Percentiles rank a stretch among this genome's conserved stretches.
These are phyloP conservation scores for Vaccinium myrtillus DNA, from an alignment of 148 eudicot genomes.

Conservation along the genomic window DNA sequence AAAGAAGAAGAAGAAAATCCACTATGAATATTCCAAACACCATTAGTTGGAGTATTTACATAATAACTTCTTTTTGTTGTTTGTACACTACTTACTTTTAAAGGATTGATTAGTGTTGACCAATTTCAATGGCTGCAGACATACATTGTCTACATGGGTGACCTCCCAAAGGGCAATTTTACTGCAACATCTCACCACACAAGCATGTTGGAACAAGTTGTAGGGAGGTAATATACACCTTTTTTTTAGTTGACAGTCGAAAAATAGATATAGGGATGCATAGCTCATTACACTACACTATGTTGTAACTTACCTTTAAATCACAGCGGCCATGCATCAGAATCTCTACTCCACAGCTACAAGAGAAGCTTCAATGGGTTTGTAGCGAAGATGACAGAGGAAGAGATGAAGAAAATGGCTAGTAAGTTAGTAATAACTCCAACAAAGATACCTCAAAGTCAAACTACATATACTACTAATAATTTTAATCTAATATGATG, in stretches of 20 bases:
- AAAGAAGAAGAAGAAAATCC: no score
- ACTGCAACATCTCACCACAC: slow-evolving; percentile 23
- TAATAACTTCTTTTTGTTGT: neutral
- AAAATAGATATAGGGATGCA: neutral
- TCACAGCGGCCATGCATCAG: slow-evolving; percentile 20
- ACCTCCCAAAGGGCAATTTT: slow-evolving; percentile 19
- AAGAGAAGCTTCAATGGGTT: slow-evolving; percentile 32
- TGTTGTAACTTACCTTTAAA: neutral
- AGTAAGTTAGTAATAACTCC: neutral
- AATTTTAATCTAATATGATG: neutral
- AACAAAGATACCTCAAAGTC: neutral
- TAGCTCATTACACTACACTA: neutral
- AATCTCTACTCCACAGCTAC: slow-evolving; percentile 27
- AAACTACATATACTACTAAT: neutral
- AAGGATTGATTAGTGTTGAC: no score
- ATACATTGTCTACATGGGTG: slow-evolving; percentile 34
- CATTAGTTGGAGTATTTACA: no score
- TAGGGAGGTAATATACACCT: slow-evolving; percentile 18
- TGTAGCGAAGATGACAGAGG: slow-evolving; percentile 23
- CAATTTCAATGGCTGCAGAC: slow-evolving; percentile 12
- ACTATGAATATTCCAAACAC: no score
- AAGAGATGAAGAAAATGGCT: slow-evolving; percentile 19
- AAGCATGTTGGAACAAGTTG: slow-evolving; percentile 26
- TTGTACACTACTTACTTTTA: no score
- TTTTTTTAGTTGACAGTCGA: no score